Evolutionary conservation across 306 rosid species (phyloP).

Genomic region (Senna siamea): DNA sequence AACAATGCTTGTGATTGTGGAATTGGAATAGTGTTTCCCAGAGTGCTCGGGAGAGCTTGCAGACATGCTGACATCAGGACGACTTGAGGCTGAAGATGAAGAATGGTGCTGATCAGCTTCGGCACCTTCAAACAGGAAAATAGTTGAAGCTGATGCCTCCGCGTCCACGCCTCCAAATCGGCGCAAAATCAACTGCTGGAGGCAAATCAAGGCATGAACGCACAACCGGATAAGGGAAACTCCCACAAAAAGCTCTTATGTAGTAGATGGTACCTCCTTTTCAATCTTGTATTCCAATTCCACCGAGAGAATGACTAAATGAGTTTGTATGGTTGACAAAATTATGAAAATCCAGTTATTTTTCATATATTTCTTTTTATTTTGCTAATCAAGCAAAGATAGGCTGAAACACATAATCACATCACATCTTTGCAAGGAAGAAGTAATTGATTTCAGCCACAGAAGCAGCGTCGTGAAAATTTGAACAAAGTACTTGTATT

Average conservation of each 20-base stretch:
- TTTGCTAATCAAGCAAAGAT: background rate
- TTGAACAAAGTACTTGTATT: no score
- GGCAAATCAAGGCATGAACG: background rate
- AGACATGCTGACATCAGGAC: conserved; percentile 39
- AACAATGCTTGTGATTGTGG: conserved; percentile 18
- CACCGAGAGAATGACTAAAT: background rate
- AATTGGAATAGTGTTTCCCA: conserved; percentile 27
- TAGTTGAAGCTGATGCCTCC: background rate
- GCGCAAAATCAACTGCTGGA: no score
- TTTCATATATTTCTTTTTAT: background rate
- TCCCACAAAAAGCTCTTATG: background rate
- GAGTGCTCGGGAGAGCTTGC: conserved; percentile 20
- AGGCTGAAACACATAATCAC: background rate
- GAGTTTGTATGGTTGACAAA: background rate
- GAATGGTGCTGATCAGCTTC: background rate
- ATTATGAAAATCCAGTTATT: background rate
- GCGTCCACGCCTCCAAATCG: background rate
- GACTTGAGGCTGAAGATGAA: conserved; percentile 6
- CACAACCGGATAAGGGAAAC: conserved; percentile 18
- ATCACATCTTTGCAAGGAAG: background rate
- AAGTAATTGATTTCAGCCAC: no score
- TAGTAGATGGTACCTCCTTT: no score
- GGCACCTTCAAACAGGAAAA: background rate
- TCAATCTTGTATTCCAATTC: background rate
- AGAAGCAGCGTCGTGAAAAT: no score